A percentile compares a stretch with the other conserved stretches of the same genome.
These are phyloP conservation scores for Acacia acuminata DNA, from an alignment of 306 rosid species.

Conservation along the genomic window DNA sequence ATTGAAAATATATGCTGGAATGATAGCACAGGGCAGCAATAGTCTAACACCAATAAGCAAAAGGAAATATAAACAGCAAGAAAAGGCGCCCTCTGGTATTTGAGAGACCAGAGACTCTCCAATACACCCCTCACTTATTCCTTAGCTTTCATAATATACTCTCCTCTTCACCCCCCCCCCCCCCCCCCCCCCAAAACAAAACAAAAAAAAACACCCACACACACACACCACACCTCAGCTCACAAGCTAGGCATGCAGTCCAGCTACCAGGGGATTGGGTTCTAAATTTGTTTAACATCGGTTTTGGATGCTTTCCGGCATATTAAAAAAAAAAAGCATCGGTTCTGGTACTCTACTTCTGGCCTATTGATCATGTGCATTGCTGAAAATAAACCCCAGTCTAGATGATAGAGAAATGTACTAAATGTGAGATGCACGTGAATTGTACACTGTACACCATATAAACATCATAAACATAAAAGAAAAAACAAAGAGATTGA, in stretches of 20 bases:
- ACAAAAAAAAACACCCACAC: no score
- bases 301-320: no score
- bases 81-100: neutral
- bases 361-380: neutral
- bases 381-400: neutral
- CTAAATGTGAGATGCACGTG: neutral
- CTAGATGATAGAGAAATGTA: neutral
- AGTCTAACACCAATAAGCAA: neutral
- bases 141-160: no score
- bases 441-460: no score
- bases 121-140: neutral
- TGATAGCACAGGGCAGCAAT: neutral
- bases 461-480: neutral
- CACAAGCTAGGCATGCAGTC: neutral
- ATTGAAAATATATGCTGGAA: neutral
- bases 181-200: no score
- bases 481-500: no score
- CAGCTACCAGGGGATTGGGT: neutral
- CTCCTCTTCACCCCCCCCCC: neutral
- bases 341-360: neutral
- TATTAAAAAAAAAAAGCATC: no score
- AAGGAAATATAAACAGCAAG: neutral
- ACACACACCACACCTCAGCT: neutral
- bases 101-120: neutral
- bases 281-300: neutral